Evolutionary conservation across 441 rosid species (phyloP), one percentile per base, ranked within the genome.

Genomic region (Gossypium davidsonii): DNA sequence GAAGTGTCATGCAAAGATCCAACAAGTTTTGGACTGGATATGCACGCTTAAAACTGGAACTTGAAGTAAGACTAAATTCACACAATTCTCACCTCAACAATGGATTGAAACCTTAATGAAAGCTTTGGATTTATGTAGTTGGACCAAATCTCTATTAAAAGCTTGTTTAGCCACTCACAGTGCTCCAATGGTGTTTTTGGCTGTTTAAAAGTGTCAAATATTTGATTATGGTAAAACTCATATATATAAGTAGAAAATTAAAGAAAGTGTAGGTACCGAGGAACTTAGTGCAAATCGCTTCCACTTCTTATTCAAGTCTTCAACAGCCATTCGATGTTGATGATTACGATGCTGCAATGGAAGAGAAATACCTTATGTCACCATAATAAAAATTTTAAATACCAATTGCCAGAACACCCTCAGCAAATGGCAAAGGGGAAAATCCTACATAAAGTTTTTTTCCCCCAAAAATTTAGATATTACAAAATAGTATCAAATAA

Each of bases 81-180:
- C 26, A 37, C 15, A 53, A 73, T 72, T 76, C 86, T 77, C 59
- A 95, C 99, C 96, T 90, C 97, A 55, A 92, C 96, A 77, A 91
- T 84, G 53, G 89, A 80, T 44, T 94, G 83, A 77, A 92, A 91
- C 76, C 90, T 89, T 69, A 67, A 72, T 28, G 97, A 86, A 71
- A 94, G 83, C 81, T 88, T 91, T 75, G 90, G 92, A 81, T 81
- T 87, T 61, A 95, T 53, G 76, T n/a, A 82, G 83, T 81, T 79
- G 21, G 83, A 80, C 99, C 99, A 95, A 74, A 95, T 77, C 84
- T 92, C 99, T 77, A 85, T 77, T 68, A 92, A 80, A 60, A 95
- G 85, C 81, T 91, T 95, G 84, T 92, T 95, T 73, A 92, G 80
- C 98, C 99, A 92, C 82, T 92, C 97, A 67, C 97, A 91, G 72